Evolutionary conservation across 1,284 basidiomycete species (phyloP).

Genomic region (Sphagnurus paluster): DNA sequence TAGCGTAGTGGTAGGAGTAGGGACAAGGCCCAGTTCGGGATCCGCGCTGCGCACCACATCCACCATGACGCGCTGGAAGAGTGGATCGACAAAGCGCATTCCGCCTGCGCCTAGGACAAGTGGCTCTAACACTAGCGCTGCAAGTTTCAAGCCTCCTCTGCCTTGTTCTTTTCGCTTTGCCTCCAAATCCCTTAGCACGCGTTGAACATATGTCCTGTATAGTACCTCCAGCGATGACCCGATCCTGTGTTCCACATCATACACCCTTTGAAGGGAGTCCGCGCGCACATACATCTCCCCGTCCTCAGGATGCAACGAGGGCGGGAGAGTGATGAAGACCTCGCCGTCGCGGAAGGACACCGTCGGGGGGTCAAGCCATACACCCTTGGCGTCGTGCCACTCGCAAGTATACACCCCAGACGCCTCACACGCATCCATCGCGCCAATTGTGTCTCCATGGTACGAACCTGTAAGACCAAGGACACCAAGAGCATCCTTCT

Average conservation of each 20-base stretch:
- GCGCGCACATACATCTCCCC: constrained; percentile 23
- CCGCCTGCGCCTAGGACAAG: constrained; percentile 95
- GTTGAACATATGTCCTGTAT: constrained; percentile 67
- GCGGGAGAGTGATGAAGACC: constrained; percentile 61
- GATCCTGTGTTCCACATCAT: constrained; percentile 72
- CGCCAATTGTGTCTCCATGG: constrained; percentile 97
- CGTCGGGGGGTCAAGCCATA: constrained; percentile 91
- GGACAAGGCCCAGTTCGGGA: constrained; percentile 12
- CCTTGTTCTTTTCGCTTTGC: constrained; percentile 17
- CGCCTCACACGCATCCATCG: constrained; percentile 94
- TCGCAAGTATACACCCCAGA: constrained; percentile 89
- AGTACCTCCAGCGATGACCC: constrained; percentile 57
- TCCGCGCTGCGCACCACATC: constrained; percentile 69
- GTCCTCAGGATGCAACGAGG: constrained; percentile 40
- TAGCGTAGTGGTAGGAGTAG: background rate
- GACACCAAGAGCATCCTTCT: constrained; percentile 76
- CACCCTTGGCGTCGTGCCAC: constrained; percentile 93
- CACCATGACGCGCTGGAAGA: constrained; percentile 89
- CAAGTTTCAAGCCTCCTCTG: constrained; percentile 44
- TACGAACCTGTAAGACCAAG: constrained; percentile 93
- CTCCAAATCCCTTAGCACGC: constrained; percentile 53
- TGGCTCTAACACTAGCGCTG: constrained; percentile 88
- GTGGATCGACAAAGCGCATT: constrained; percentile 97
- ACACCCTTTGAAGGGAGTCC: constrained; percentile 62
- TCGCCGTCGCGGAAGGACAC: constrained; percentile 68